Evolutionary conservation across 2,329 filamentous ascomycete species (phyloP).

Genomic region (Lecanicillium sp.): DNA sequence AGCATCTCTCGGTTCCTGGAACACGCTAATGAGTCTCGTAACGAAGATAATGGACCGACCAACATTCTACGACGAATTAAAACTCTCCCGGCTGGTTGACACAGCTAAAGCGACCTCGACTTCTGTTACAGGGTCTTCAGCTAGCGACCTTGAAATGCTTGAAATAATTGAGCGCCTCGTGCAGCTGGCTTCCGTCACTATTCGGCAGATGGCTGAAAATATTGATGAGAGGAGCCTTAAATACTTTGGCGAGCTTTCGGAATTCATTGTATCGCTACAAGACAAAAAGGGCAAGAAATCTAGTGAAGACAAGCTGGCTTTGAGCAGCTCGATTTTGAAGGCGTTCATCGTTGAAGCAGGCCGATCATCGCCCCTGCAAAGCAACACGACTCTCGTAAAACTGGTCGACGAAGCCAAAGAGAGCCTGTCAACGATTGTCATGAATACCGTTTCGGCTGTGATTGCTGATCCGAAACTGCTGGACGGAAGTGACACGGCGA

Average conservation of each 20-base stretch:
- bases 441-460: conserved; percentile 18
- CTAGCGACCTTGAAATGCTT: conserved; percentile 16
- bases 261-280: conserved; percentile 8
- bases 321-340: conserved; percentile 15
- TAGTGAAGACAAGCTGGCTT: conserved; percentile 7
- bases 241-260: conserved; percentile 26
- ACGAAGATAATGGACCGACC: conserved; percentile 42
- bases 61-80: conserved; percentile 42
- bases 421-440: conserved; percentile 19
- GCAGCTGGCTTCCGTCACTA: conserved; percentile 21
- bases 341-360: conserved; percentile 6
- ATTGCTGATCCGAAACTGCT: conserved; percentile 23
- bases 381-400: conserved; percentile 13
- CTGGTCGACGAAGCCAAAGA: conserved; percentile 18
- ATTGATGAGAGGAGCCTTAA: conserved; percentile 32
- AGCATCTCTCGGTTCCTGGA: conserved; percentile 23
- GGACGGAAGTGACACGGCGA: conserved; percentile 13
- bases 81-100: conserved; percentile 27
- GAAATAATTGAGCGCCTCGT: conserved; percentile 26
- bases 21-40: conserved; percentile 34
- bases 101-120: conserved; percentile 23
- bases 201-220: conserved; percentile 37
- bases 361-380: conserved; percentile 3
- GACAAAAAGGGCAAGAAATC: conserved; percentile 12
- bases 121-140: conserved; percentile 15